These are phyloP conservation scores for Chlamydomonas reinhardtii DNA, from an alignment of 163 green algal species.

Conservation along the genomic window DNA sequence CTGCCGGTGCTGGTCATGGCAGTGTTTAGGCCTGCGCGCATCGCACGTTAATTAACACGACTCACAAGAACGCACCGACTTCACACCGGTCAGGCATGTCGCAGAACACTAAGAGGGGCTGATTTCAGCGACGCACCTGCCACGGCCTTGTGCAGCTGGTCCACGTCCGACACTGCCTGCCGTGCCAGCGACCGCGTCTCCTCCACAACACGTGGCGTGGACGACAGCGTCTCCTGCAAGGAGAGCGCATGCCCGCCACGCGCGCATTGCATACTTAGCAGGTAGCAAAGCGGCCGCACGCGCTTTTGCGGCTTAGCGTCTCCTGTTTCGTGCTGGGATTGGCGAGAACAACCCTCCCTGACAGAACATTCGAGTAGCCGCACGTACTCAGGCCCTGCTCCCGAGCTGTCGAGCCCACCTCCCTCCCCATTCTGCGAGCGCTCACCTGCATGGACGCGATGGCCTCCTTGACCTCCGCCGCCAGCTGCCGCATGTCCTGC, in stretches of 20 bases:
- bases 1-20: constrained; percentile 38
- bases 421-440: not conserved
- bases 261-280: too few relatives aligned
- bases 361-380: too few relatives aligned
- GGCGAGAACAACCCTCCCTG: too few relatives aligned
- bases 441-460: constrained; percentile 15
- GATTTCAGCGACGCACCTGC: not conserved
- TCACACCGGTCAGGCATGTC: too few relatives aligned
- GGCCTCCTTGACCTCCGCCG: constrained; percentile 20
- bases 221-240: constrained; percentile 8
- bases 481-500: constrained; percentile 24
- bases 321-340: too few relatives aligned
- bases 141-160: constrained; percentile 42
- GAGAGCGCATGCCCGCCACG: not conserved
- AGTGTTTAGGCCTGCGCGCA: constrained; percentile 37
- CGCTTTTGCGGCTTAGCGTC: too few relatives aligned
- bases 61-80: too few relatives aligned
- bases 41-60: too few relatives aligned
- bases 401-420: too few relatives aligned
- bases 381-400: too few relatives aligned
- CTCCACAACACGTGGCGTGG: constrained; percentile 25
- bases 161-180: constrained; percentile 6
- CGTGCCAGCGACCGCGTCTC: constrained; percentile 4
- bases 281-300: too few relatives aligned
- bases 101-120: too few relatives aligned